Conservation (phyloP, 257 asterid genomes). For the Euphrasia confusa region DNA sequence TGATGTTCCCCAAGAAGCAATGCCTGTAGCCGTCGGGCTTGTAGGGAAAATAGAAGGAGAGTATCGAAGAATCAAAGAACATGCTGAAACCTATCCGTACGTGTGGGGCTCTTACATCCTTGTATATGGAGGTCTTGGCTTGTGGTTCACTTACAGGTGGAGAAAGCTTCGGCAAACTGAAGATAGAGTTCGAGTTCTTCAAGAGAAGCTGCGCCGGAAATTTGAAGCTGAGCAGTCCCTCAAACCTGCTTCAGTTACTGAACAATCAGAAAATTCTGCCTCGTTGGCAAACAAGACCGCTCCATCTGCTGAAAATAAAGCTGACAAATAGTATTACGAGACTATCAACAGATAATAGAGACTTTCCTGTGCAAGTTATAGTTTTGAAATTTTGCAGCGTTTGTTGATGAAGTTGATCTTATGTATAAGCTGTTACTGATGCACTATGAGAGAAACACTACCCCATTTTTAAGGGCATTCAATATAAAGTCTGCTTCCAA, state of each 20-base stretch:
- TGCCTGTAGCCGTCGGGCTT: no score
- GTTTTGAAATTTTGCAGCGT: no score
- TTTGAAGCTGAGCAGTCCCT: constrained; percentile 43
- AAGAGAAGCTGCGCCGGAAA: constrained; percentile 51
- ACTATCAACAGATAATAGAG: no score
- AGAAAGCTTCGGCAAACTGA: constrained; percentile 70
- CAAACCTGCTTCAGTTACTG: constrained; percentile 25
- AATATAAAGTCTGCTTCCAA: no score
- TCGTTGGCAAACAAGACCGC: constrained; percentile 28
- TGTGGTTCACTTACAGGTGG: constrained; percentile 77
- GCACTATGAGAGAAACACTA: no score
- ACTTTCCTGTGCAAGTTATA: no score
- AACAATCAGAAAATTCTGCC: constrained; percentile 21
- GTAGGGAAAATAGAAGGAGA: constrained; percentile 31
- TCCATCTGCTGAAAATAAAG: constrained; percentile 31
- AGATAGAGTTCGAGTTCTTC: constrained; percentile 69
- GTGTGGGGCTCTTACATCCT: constrained; percentile 86
- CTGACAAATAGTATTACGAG: constrained; percentile 21
- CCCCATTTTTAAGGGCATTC: no score
- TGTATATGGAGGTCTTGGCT: constrained; percentile 72
- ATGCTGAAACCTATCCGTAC: constrained; percentile 79
- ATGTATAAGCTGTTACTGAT: no score
- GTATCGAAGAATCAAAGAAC: constrained; percentile 46
- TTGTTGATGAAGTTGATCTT: no score
- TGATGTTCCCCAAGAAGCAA: background rate